Evolutionary conservation across 2,329 filamentous ascomycete species (phyloP), one percentile per base, ranked within the genome.

Genomic region (Colletotrichum lupini): DNA sequence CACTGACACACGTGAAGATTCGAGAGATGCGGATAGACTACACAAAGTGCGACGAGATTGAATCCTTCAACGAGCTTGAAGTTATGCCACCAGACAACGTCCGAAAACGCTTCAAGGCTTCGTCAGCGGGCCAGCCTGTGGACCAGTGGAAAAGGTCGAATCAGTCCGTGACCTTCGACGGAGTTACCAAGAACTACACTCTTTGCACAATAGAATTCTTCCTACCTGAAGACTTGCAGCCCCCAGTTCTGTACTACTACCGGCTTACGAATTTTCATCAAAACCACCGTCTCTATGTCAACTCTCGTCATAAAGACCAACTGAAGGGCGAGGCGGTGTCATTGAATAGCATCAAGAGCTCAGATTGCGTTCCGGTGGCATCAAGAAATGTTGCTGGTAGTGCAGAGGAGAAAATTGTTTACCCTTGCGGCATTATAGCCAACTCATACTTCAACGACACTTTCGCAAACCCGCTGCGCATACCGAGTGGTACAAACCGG

Each of bases 391-490:
- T 19, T 42, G 14, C 66, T 56, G 4, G 53, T 16, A 26, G 28
- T 32, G 22, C 56, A 35, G 1, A 32, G 6, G 58, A 61, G 16
- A 30, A 35, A 12, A 57, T 67, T 42, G 60, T 67, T 11, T 67
- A 14, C 42, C 65, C 66, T 11, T 68, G 66, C 11, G 66, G 66
- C 2, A 52, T 62, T 49, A 68, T 68, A 16, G 46, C 66, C 30
- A 68, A 68, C 26, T 56, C 57, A 4, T 62, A 62, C 12, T 68
- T 68, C 46, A 68, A 68, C 66, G 66, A 68, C 19, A 68, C 66
- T 6, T 68, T 68, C 19, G 12, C 22, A 8, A 28, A 62, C 8
- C 66, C 66, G 14, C 24, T 62, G 1, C 66, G 66, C 4, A 57
- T 68, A 12, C 58, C 57, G 16, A 42, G 2, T 2, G 57, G 32